phyloP scores from a whole-genome alignment of 2,329 filamentous ascomycete species.

The Pezicula radicicola region DNA sequence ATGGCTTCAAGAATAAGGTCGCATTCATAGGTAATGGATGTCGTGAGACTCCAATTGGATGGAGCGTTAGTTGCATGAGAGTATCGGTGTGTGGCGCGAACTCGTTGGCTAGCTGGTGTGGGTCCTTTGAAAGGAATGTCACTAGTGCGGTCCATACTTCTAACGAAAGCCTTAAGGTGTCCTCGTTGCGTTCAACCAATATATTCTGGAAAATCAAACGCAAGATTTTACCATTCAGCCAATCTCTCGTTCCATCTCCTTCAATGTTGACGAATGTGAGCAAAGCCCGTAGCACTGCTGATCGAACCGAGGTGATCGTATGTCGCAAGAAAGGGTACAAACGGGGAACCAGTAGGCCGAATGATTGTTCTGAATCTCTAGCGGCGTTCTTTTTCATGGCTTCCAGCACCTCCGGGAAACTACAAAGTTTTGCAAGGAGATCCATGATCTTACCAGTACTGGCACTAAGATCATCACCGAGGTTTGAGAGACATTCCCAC shows the following conservation, averaged over 20 bases:
- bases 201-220: conserved; percentile 94
- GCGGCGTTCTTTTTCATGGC: conserved; percentile 91
- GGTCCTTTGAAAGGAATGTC: conserved; percentile 59
- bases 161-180: conserved; percentile 76
- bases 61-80: conserved; percentile 80
- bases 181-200: conserved; percentile 84
- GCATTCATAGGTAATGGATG: conserved; percentile 92
- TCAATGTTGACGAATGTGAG: conserved; percentile 90
- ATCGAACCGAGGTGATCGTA: conserved; percentile 92
- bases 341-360: conserved; percentile 86
- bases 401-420: conserved; percentile 86
- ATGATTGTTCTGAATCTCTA: conserved; percentile 81
- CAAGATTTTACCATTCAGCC: conserved; percentile 87
- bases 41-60: conserved; percentile 88
- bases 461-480: conserved; percentile 95
- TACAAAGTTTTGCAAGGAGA: conserved; percentile 89
- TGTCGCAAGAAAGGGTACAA: conserved; percentile 95
- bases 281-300: conserved; percentile 87
- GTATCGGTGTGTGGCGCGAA: conserved; percentile 74
- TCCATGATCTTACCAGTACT: conserved; percentile 99
- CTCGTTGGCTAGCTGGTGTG: conserved; percentile 65
- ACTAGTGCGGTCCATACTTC: conserved; percentile 84
- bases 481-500: conserved; percentile 93
- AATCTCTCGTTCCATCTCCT: conserved; percentile 74
- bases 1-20: conserved; percentile 86